Conservation (phyloP, 441 rosid species). For the Populus hybrid region DNA sequence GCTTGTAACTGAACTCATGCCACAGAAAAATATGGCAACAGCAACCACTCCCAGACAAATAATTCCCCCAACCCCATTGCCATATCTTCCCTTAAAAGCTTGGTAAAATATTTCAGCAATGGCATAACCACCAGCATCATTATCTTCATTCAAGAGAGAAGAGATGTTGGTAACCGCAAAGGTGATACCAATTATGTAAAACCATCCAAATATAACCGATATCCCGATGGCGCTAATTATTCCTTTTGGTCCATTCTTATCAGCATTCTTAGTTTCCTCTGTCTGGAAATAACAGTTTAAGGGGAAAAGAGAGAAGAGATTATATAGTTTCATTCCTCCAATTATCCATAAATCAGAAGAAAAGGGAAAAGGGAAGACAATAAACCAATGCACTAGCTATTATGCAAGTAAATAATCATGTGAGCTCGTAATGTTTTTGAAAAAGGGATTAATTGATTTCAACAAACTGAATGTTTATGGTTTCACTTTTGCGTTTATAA, state of each 20-base stretch:
- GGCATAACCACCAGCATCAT: constrained; percentile 90
- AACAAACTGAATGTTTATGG: neutral
- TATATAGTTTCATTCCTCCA: constrained; percentile 15
- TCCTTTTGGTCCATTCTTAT: constrained; percentile 84
- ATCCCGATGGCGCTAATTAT: constrained; percentile 85
- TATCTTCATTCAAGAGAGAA: constrained; percentile 60
- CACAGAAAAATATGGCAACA: constrained; percentile 92
- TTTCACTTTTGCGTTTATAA: neutral
- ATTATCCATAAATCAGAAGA: neutral
- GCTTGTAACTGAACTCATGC: constrained; percentile 97
- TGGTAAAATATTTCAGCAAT: constrained; percentile 85
- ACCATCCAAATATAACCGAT: constrained; percentile 94
- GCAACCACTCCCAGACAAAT: constrained; percentile 82
- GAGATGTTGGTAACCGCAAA: constrained; percentile 84
- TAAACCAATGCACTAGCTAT: neutral
- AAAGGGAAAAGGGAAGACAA: neutral
- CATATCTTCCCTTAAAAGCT: constrained; percentile 85
- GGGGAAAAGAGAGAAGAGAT: neutral
- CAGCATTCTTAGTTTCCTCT: constrained; percentile 91
- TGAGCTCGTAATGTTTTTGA: neutral
- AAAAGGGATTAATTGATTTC: neutral
- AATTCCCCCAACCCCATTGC: constrained; percentile 84
- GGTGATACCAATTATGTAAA: constrained; percentile 81
- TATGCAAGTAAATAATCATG: neutral
- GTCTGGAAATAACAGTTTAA: constrained; percentile 47